These are phyloP conservation scores for Trichophyton verrucosum DNA, from an alignment of 2,329 filamentous ascomycete species.

Conservation along the genomic window DNA sequence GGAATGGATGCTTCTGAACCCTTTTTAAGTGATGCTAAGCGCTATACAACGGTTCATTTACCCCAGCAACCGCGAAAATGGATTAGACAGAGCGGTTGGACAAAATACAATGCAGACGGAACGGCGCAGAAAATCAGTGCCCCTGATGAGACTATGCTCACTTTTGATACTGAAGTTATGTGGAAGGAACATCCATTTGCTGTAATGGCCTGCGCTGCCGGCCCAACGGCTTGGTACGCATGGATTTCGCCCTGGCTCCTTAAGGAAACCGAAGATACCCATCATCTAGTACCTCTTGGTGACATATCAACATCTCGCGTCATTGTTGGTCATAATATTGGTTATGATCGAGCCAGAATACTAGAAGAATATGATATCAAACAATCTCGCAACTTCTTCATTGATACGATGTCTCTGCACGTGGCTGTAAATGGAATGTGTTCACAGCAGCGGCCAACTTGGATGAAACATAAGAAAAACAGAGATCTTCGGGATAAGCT, in stretches of 20 bases:
- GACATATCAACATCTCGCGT: conserved; percentile 61
- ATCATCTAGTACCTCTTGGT: conserved; percentile 77
- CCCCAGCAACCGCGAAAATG: conserved; percentile 57
- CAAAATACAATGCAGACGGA: conserved; percentile 72
- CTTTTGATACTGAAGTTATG: conserved; percentile 94
- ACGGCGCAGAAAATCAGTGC: conserved; percentile 57
- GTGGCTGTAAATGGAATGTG: conserved; percentile 99
- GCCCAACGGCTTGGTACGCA: conserved; percentile 85
- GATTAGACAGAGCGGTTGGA: conserved; percentile 77
- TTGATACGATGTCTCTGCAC: conserved; percentile 97
- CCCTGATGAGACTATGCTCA: conserved; percentile 69
- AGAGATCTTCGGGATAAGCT: conserved; percentile 71
- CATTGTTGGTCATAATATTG: conserved; percentile 87
- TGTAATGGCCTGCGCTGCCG: conserved; percentile 91
- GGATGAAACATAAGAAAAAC: conserved; percentile 94
- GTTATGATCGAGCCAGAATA: conserved; percentile 81
- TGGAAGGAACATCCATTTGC: conserved; percentile 87
- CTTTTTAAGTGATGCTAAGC: conserved; percentile 61
- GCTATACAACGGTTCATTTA: conserved; percentile 52
- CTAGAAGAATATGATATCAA: conserved; percentile 76
- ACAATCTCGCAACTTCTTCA: conserved; percentile 72
- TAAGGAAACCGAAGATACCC: conserved; percentile 61
- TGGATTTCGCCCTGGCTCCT: conserved; percentile 96
- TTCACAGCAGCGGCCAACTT: conserved; percentile 85
- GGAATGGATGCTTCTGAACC: conserved; percentile 80